phyloP scores from a whole-genome alignment of 148 eudicot species.

The Drosera capensis region DNA sequence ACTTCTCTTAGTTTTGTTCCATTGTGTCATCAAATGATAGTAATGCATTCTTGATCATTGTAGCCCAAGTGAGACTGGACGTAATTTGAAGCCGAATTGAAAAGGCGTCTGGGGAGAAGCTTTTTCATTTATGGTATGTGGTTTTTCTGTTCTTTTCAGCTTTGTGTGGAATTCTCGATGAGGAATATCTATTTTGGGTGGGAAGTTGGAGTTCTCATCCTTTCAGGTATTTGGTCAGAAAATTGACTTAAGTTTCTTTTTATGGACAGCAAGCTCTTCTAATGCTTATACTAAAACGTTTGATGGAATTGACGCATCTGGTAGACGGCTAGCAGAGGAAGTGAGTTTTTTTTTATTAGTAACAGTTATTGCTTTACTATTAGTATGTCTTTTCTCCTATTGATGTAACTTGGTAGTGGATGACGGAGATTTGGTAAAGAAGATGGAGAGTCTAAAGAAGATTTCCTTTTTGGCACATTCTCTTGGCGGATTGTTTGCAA shows the following conservation, averaged over 20 bases:
- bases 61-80: slow-evolving; percentile 99
- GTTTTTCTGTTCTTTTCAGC: background rate
- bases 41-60: slow-evolving; percentile 17
- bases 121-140: slow-evolving; percentile 75
- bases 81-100: slow-evolving; percentile 76
- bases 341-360: slow-evolving; percentile 29
- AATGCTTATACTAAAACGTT: slow-evolving; percentile 78
- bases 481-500: slow-evolving; percentile 89
- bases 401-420: slow-evolving; percentile 25
- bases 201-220: background rate
- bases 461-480: slow-evolving; percentile 94
- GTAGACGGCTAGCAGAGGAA: slow-evolving; percentile 88
- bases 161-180: too few species aligned
- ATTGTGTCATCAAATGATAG: too few species aligned
- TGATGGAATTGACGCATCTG: slow-evolving; percentile 87
- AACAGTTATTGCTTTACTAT: background rate
- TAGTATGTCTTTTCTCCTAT: too few species aligned
- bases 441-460: slow-evolving; percentile 53
- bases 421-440: slow-evolving; percentile 52
- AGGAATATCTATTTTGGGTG: too few species aligned
- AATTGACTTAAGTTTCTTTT: slow-evolving; percentile 6
- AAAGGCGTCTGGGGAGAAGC: slow-evolving; percentile 74
- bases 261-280: slow-evolving; percentile 75
- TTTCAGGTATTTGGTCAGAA: slow-evolving; percentile 2
- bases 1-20: slow-evolving; percentile 2